Base-by-base conservation (phyloP, 805 yeast species). In the Ogataea haglerorum region DNA sequence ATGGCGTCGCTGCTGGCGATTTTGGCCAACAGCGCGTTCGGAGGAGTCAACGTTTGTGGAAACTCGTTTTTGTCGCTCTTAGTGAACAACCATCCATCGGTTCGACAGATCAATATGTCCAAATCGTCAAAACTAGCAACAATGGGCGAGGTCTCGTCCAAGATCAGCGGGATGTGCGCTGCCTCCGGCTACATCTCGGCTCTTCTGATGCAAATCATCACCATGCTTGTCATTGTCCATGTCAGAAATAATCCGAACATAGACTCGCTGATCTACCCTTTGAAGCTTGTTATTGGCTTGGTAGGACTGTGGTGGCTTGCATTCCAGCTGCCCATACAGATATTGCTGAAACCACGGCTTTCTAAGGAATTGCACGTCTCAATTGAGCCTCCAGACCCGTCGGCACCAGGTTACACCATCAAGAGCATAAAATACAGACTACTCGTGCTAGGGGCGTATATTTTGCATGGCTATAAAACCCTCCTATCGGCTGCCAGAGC, bases 271-370 rank as follows among this genome's bases (percentile, higher is more conserved):
- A 51, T 63, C 6, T 57, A 51, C 40, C 75, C 80, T 7, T 64
- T 83, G 5, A 80, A 80, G 48, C 55, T 73, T 18, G 87, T 85
- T 0, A 72, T 84, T 13, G 65, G 74, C 9, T 57, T 78, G 22
- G 85, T 85, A 13, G 93, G 93, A 1, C 18, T 75, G 1, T 85
- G 93, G 91, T 85, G 95, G 95, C 57, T 81, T 6, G 42, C 75
- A 2, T 84, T 83, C 67, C 88, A 82, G 52, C 37, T 79, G 4
- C 91, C 91, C 3, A 69, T 84, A 25, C 56, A 64, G 1, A 51
- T 69, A 44, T 60, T 75, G 30, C 58, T 85, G 41, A 66, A 68
- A 30, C 53, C 77, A 4, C 59, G 77, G 10, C 69, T 71, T 0
- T 72, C 72, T 0, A 67, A 67, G 15, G 60, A 60, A 8, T 47